Base-by-base conservation (phyloP, 2,329 filamentous ascomycete species). In the Clonostachys solani region DNA sequence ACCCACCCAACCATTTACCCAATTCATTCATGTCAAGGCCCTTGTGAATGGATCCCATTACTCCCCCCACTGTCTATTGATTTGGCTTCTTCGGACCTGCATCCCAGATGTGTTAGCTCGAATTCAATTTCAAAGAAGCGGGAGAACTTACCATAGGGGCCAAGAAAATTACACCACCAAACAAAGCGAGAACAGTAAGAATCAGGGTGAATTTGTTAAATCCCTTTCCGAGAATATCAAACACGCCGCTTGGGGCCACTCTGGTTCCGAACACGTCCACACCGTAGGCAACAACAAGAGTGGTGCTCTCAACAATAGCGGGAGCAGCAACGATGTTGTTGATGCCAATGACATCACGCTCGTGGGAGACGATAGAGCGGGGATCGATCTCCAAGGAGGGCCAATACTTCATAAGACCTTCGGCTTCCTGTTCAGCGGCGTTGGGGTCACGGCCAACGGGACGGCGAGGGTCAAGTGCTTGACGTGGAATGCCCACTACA, bases 171-270 rank as follows among this genome's bases (percentile, higher is more conserved):
- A 96, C 92, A 42, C 90, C 91, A 37, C 81, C 76, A 42, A 80
- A 81, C 55, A 97, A 74, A 16, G 89, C 92, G 38, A 87, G 74
- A 36, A 99, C 91, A 1, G 94, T 99, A 15, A 80, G 75, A 36
- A 96, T 66, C 60, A 99, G 80, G 56, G 91, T 87, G 47, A 91
- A 62, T 74, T 95, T 96, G 63, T 92, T 94, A 67, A 99, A 99
- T 3, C 89, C 89, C 68, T 91, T 94, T 52, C 91, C 94, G 15
- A 99, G 72, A 40, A 97, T 83, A 69, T 99, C 94, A 65, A 99
- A 99, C 15, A 87, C 80, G 56, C 87, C 83, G 65, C 90, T 96
- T 1, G 94, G 94, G n/a, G 86, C 82, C 12, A 95, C 81, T 45
- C 91, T 77, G 2, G 91, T 92, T 13, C 88, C 91, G 55, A 95